These are phyloP conservation scores for Rubroboletus pulcherrimus DNA, from an alignment of 768 basidiomycete species.

Conservation along the genomic window DNA sequence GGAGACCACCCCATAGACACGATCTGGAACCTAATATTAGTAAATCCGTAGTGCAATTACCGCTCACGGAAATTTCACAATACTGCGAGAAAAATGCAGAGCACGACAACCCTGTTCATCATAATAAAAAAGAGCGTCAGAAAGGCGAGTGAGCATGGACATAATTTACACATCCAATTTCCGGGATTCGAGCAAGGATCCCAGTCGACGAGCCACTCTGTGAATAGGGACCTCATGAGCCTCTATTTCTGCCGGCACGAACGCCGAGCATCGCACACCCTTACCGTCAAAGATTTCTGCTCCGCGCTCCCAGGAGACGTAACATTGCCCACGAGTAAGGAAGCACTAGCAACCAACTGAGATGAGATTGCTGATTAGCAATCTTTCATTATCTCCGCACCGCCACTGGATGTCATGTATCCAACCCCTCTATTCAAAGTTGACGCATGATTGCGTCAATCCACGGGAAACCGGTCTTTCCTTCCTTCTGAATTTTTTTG, in stretches of 20 bases:
- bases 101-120: slow-evolving; percentile 11
- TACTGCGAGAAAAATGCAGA: slow-evolving; percentile 26
- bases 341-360: slow-evolving; percentile 26
- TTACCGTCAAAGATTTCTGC: slow-evolving; percentile 14
- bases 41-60: slow-evolving; percentile 26
- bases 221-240: slow-evolving; percentile 6
- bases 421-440: slow-evolving; percentile 12
- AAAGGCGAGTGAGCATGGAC: slow-evolving; percentile 11
- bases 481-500: not conserved
- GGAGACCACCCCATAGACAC: slow-evolving; percentile 20
- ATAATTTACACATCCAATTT: slow-evolving; percentile 22
- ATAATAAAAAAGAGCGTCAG: not conserved
- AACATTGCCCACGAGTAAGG: slow-evolving; percentile 26
- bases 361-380: slow-evolving; percentile 23
- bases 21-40: slow-evolving; percentile 27
- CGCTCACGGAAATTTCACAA: slow-evolving; percentile 27
- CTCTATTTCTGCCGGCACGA: slow-evolving; percentile 1
- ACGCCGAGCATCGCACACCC: slow-evolving; percentile 20
- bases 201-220: slow-evolving; percentile 10
- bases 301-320: slow-evolving; percentile 25
- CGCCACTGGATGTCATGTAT: slow-evolving; percentile 28
- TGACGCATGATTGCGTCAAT: slow-evolving; percentile 22
- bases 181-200: slow-evolving; percentile 21
- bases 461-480: slow-evolving; percentile 13
- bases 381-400: slow-evolving; percentile 27